Base-by-base conservation (phyloP, 1,284 basidiomycete genomes). In the Pseudozyma sp. region DNA sequence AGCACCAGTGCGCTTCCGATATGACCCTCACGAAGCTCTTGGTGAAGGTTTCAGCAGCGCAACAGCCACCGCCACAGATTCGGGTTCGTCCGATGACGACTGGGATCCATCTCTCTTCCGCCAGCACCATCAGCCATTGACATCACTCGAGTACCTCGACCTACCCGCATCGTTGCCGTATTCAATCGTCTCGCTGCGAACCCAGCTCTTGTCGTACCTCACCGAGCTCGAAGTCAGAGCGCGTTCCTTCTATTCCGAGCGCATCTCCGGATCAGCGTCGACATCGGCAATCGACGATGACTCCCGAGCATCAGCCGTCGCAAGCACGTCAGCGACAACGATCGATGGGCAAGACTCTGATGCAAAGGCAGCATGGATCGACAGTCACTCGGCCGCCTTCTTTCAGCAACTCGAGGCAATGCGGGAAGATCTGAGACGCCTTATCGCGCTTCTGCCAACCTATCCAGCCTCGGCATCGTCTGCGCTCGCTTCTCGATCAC, bases 381-480 rank as follows among this genome's bases (percentile, higher is more conserved):
- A 69, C 24, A 35, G 67, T 7, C 66, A 68, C 19, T 47, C 68
- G 1, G 70, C 69, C 9, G 54, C 61, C 33, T 76, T 81, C 50
- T 73, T 71, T 35, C 60, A 75, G n/a, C 78, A 81, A 45, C 55
- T 79, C 37, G 75, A 77, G 24, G 79, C 72, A 1, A 56, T 81
- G 42, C 69, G 67, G 17, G 75, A 79, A 29, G 79, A 81, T 30
- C 46, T 79, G 37, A 47, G 65, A 7, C 56, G 60, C 7, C 56
- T 81, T 1, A 61, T 66, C 10, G 58, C 64, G 0, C 40, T 78
- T 4, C 66, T 81, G 4, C 78, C 78, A 3, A 63, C 54, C n/a
- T 69, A 61, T 19, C 62, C 62, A 43, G 49, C 64, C 35, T 54
- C 58, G 2, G 72, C 72, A n/a, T 67, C 61, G 14, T 75, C 73